Evolutionary conservation across 2,329 filamentous ascomycete species (phyloP).

Genomic region (Sarocladiaceae sp.): DNA sequence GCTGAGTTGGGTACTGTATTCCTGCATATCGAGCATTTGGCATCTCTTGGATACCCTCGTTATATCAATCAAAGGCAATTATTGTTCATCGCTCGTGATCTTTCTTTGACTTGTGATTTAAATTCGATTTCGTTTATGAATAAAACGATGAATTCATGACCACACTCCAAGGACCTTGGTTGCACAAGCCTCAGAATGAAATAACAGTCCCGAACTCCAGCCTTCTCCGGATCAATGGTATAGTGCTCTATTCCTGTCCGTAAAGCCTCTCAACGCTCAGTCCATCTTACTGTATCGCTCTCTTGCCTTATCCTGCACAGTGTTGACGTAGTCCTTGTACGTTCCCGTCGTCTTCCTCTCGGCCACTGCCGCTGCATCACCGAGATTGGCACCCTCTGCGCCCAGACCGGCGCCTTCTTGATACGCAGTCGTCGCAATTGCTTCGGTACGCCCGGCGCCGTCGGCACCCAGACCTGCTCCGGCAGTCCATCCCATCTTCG

Average conservation of each 20-base stretch:
- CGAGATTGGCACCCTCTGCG: constrained; percentile 64
- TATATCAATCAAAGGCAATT: not conserved
- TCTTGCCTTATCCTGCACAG: constrained; percentile 62
- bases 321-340: constrained; percentile 59
- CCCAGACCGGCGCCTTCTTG: constrained; percentile 66
- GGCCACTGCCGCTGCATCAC: constrained; percentile 62
- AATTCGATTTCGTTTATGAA: no score
- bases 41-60: not conserved
- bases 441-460: constrained; percentile 58
- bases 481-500: constrained; percentile 69
- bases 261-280: not conserved
- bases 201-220: no score
- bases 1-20: not conserved
- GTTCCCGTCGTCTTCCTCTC: constrained; percentile 55
- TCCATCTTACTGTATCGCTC: constrained; percentile 58
- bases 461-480: constrained; percentile 62
- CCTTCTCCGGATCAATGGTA: no score
- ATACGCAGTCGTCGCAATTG: constrained; percentile 61
- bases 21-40: not conserved
- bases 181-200: no score
- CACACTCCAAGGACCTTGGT: no score
- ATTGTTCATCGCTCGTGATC: no score
- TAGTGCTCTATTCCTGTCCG: no score
- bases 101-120: no score
- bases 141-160: no score